These are phyloP conservation scores for Chrysanthemum makinoi DNA, from an alignment of 129 eudicot species.

Conservation along the genomic window DNA sequence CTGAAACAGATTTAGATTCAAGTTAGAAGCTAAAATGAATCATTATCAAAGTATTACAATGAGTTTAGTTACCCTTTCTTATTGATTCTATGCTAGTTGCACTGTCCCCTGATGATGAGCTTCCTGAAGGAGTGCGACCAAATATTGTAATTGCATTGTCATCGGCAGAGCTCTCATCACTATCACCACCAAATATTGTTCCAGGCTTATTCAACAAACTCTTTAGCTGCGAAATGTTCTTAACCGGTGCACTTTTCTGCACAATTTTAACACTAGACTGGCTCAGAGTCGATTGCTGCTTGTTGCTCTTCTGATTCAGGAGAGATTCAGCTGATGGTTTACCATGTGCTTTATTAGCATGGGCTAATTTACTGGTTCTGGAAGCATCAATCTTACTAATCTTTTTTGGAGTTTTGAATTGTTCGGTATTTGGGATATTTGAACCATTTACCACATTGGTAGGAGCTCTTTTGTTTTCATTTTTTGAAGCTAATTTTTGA, in stretches of 20 bases:
- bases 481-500: conserved; percentile 27
- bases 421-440: conserved; percentile 14
- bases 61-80: conserved; percentile 39
- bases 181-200: conserved; percentile 49
- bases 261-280: conserved; percentile 2
- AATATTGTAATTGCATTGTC: conserved; percentile 27
- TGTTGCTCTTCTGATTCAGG: conserved; percentile 25
- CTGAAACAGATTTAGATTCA: conserved; percentile 33
- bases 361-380: not conserved
- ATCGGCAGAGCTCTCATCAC: conserved; percentile 49
- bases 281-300: conserved; percentile 16
- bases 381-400: not conserved
- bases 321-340: conserved; percentile 22
- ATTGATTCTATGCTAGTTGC: conserved; percentile 38
- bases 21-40: conserved; percentile 23
- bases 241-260: conserved; percentile 24
- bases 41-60: not conserved
- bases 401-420: conserved; percentile 28
- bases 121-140: conserved; percentile 40
- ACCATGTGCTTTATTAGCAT: conserved; percentile 15
- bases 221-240: conserved; percentile 35
- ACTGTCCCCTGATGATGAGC: conserved; percentile 46
- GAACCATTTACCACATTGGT: conserved; percentile 28
- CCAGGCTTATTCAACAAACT: conserved; percentile 44
- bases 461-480: conserved; percentile 30